Conservation (phyloP, 192 early-diverging fungal genomes). For the Entophlyctis luteolus region DNA sequence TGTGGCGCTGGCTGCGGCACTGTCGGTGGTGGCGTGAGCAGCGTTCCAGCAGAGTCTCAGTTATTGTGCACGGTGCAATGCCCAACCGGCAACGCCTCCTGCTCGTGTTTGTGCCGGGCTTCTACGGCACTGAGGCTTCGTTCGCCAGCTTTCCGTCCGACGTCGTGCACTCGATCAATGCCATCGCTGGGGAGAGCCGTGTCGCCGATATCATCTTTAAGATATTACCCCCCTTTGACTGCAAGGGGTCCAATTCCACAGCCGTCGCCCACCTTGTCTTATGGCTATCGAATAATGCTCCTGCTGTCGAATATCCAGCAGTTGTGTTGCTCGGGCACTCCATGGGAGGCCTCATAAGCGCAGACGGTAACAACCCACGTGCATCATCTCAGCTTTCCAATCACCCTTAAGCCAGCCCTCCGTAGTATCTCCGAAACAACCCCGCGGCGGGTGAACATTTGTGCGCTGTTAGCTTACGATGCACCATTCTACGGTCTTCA, state of each 20-base stretch:
- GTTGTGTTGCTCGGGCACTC: conserved; percentile 42
- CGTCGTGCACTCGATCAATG: conserved; percentile 14
- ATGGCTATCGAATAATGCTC: conserved; percentile 44
- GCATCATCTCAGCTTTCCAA: too few species aligned
- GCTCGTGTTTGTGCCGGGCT: conserved; percentile 55
- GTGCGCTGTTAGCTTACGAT: conserved; percentile 41
- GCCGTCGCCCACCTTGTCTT: conserved; percentile 39
- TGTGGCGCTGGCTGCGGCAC: too few species aligned
- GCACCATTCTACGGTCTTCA: conserved; percentile 51
- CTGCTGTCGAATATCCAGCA: conserved; percentile 28
- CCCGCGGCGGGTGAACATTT: too few species aligned
- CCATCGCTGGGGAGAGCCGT: neutral
- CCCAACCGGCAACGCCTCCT: too few species aligned
- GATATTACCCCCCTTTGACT: conserved; percentile 43
- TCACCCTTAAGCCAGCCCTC: neutral
- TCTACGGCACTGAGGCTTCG: conserved; percentile 40
- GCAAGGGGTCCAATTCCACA: conserved; percentile 28
- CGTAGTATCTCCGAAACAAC: too few species aligned
- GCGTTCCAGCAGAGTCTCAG: too few species aligned
- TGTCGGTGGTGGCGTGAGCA: too few species aligned
- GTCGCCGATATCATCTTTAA: conserved; percentile 27
- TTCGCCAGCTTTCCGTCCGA: conserved; percentile 47
- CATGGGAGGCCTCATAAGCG: conserved; percentile 50
- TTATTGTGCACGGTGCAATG: too few species aligned
- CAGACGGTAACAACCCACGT: conserved; percentile 28